Conservation (phyloP, 2,329 filamentous ascomycete species). For the Dactylellina leptospora region DNA sequence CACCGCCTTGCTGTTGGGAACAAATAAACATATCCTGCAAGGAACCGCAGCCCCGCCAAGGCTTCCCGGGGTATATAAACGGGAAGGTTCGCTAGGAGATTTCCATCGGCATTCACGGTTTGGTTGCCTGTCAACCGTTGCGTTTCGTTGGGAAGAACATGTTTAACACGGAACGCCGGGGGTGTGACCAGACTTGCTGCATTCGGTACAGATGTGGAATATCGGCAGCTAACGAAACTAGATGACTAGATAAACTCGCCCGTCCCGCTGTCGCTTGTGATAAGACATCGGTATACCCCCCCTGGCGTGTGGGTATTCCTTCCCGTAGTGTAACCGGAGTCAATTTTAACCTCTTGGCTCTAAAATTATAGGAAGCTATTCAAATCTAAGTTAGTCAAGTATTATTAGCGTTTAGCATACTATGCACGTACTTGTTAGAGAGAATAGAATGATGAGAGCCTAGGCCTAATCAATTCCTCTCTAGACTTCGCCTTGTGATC, state of each 20-base stretch:
- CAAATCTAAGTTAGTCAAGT: background rate
- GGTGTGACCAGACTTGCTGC: background rate
- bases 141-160: too few relatives aligned
- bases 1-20: slow-evolving; percentile 1
- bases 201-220: background rate
- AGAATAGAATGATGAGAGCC: background rate
- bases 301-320: background rate
- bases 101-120: background rate
- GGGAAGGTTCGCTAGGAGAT: slow-evolving; percentile 1
- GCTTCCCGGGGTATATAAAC: background rate
- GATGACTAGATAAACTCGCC: too few relatives aligned
- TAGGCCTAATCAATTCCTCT: background rate
- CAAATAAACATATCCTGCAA: background rate
- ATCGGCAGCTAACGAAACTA: slow-evolving; percentile 11
- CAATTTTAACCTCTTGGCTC: background rate
- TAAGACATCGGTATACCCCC: background rate
- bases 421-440: background rate
- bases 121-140: too few relatives aligned
- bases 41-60: slow-evolving; percentile 1
- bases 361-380: background rate
- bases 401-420: background rate
- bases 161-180: too few relatives aligned
- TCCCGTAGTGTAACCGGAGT: slow-evolving; percentile 10
- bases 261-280: slow-evolving; percentile 12
- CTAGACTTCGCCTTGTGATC: background rate